Evolutionary conservation across 2,329 filamentous ascomycete species (phyloP).

Genomic region (Delphinella strobiligena): DNA sequence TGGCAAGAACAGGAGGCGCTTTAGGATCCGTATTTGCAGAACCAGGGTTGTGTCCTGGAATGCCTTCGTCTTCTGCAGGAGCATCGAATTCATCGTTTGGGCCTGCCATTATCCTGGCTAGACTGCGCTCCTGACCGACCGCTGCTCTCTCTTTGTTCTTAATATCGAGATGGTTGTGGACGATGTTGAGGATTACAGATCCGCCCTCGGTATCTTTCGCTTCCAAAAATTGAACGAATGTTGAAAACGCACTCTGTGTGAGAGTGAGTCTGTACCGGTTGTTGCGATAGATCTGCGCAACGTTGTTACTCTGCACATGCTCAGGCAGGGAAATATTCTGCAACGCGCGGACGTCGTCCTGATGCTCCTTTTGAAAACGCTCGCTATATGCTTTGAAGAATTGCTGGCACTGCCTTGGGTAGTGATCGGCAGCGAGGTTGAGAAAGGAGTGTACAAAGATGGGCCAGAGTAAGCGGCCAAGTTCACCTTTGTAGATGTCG

Average conservation of each 20-base stretch:
- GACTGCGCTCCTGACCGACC: conserved; percentile 44
- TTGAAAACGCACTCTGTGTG: conserved; percentile 72
- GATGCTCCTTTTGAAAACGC: conserved; percentile 63
- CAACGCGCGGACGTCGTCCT: conserved; percentile 68
- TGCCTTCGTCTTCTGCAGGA: conserved; percentile 55
- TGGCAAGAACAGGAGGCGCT: conserved; percentile 45
- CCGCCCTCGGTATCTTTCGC: conserved; percentile 74
- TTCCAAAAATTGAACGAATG: conserved; percentile 79
- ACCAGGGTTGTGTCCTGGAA: conserved; percentile 54
- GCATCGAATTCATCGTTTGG: conserved; percentile 43
- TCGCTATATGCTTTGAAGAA: conserved; percentile 61
- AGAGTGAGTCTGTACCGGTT: conserved; percentile 85
- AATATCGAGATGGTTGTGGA: conserved; percentile 50
- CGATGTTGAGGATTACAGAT: conserved; percentile 60
- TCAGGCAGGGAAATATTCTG: conserved; percentile 61
- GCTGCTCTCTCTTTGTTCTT: conserved; percentile 45
- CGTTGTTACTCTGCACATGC: conserved; percentile 64
- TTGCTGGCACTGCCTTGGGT: conserved; percentile 56
- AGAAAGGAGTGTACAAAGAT: conserved; percentile 89
- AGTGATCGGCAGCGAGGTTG: conserved; percentile 61
- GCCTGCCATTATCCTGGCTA: conserved; percentile 46
- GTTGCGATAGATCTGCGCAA: conserved; percentile 68
- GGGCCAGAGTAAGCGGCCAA: conserved; percentile 81
- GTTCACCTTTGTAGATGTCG: conserved; percentile 90
- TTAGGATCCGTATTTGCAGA: conserved; percentile 49